Conservation (phyloP, 495 filamentous ascomycete genomes). For the Tuber umbilicatum region DNA sequence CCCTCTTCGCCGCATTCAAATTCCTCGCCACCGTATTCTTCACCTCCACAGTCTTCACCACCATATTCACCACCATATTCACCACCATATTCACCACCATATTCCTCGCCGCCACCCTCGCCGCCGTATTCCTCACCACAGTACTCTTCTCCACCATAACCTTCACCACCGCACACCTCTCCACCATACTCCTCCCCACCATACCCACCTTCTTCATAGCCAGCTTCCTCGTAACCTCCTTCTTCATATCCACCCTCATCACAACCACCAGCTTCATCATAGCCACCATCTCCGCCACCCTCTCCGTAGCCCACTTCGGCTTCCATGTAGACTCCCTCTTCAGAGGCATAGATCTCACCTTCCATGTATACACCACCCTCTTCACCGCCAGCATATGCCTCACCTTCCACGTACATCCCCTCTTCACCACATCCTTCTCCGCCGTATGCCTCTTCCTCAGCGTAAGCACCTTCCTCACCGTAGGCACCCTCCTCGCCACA, state of each 20-base stretch:
- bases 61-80: slow-evolving; percentile 5
- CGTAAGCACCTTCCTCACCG: slow-evolving; percentile 9
- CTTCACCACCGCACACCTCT: background rate
- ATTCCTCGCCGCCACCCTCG: too few relatives aligned
- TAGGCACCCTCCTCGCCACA: slow-evolving; percentile 1
- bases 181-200: slow-evolving; percentile 13
- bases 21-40: slow-evolving; percentile 4
- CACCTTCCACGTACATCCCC: slow-evolving; percentile 1
- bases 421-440: slow-evolving; percentile 11
- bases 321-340: background rate
- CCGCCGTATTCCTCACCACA: slow-evolving; percentile 10
- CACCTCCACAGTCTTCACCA: slow-evolving; percentile 4
- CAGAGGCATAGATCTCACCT: background rate
- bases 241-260: slow-evolving; percentile 8
- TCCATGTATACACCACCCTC: slow-evolving; percentile 8
- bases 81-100: background rate
- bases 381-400: background rate
- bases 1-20: slow-evolving; percentile 17
- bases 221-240: slow-evolving; percentile 11
- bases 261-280: background rate
- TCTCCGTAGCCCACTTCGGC: background rate
- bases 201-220: slow-evolving; percentile 14
- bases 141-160: slow-evolving; percentile 16
- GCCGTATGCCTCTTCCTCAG: slow-evolving; percentile 11
- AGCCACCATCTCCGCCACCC: background rate